Base-by-base conservation (phyloP, 148 eudicot genomes). In the Chenopodium formosanum region DNA sequence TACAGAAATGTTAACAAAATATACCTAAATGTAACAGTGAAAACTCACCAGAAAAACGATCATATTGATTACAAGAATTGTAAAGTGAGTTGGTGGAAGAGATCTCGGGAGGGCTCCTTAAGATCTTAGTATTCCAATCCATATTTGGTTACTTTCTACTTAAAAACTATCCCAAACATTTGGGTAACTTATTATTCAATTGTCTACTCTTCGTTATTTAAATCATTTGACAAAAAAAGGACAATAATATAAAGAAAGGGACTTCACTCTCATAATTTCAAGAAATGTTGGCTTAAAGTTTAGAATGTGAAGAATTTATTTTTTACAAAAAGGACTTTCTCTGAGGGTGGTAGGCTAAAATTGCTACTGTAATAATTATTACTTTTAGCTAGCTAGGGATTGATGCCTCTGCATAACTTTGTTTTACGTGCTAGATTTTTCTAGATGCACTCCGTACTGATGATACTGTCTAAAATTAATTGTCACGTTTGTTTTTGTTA, bases 81-180 rank as follows among this genome's bases (percentile, higher is more conserved):
- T 37, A 64, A 23, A 71, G 50, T 76, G 73, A 78, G 77, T 40
- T 62, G 77, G 37, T 52, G 73, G 73, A 78, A 20, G 82, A 40
- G 37, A 69, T 37, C 20, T 65, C 50, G 47, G 64, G 10, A 29
- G 73, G 40, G n/a, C 22, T 19, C 44, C 56, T 67, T 68, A 70
- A 69, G 60, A 72, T 63, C 47, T 37, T 37, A 53, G 62, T 76
- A 34, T 72, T 78, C 78, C 78, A 78, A 40, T 82, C 84, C 84
- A 82, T 82, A 53, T 75, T 75, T 50, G 75, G 37, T 34, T n/a
- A 23, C 19, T 19, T 47, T 22, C 13, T n/a, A n/a, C 50, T 16
- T 50, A 22, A 66, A 63, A 16, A 70, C 22, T 56, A 70, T 68
- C 81, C 77, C 60, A 71, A 70, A 70, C n/a, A 73, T 80, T 34